Base-by-base conservation (phyloP, 2,329 filamentous ascomycete species). In the Calcarisporium arbuscula region DNA sequence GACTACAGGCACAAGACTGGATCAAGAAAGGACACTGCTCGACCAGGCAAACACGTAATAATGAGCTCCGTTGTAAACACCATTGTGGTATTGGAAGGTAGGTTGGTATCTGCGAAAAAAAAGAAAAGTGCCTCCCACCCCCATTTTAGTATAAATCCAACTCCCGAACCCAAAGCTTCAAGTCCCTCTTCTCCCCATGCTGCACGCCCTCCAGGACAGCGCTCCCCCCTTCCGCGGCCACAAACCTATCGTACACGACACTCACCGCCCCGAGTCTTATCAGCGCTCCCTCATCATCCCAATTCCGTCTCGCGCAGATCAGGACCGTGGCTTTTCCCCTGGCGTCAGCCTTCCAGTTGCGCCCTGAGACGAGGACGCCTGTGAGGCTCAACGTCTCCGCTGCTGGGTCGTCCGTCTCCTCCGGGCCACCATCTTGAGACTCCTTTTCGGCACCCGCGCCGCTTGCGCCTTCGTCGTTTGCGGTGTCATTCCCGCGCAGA, bases 121-220 rank as follows among this genome's bases (percentile, higher is more conserved):
- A n/a, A n/a, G n/a, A n/a, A n/a, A n/a, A n/a, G n/a, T n/a, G 8
- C 8, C 19, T 18, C n/a, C 15, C 22, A 28, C 34, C 7, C 23
- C 20, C 8, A 19, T n/a, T 22, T 44, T 42, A 61, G 36, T 58
- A 58, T n/a, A 62, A 46, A 31, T 61, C 57, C 30, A 61, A 38
- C 40, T 60, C 56, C 32, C 50, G 47, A 33, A 60, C 7, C 32
- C 42, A 37, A 16, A 61, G 44, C 34, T 43, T 46, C 18, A 58
- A 26, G 30, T 51, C 50, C 30, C 40, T 47, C 21, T 40, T 48
- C 18, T 40, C 36, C 3, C 39, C 37, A 1, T 49, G 46, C 33
- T 53, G 40, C 8, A 50, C 38, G 14, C 52, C 52, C 36, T 44
- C 50, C n/a, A 59, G 40, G 6, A 50, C 44, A 5, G 52, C 42